Percentiles rank a stretch among this genome's conserved stretches.
Conservation (phyloP, 2,329 filamentous ascomycete species). For the Dothidotthia symphoricarpi region DNA sequence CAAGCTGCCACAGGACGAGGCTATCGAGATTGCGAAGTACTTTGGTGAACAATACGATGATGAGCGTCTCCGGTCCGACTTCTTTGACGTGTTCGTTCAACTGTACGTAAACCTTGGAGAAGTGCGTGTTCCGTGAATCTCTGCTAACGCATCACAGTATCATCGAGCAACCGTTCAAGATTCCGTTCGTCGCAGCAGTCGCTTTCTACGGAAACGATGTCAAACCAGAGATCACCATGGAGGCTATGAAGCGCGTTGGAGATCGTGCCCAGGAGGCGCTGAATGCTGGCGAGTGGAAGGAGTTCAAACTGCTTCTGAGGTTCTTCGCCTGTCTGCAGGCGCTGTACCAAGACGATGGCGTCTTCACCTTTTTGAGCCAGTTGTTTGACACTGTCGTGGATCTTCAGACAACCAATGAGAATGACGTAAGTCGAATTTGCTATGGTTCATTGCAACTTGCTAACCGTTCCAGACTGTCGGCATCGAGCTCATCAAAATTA, state of each 20-base stretch:
- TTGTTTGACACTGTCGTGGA: conserved; percentile 91
- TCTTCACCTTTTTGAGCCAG: conserved; percentile 82
- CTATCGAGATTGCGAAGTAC: conserved; percentile 53
- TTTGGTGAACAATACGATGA: conserved; percentile 76
- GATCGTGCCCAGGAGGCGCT: conserved; percentile 66
- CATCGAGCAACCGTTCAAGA: conserved; percentile 92
- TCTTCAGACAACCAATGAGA: conserved; percentile 86
- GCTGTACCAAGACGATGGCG: conserved; percentile 75
- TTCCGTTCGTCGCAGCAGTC: conserved; percentile 87
- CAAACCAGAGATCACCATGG: conserved; percentile 70
- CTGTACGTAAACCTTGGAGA: conserved; percentile 51
- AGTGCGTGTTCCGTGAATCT: not conserved
- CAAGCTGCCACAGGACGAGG: conserved; percentile 39
- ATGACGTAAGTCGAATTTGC: conserved; percentile 67
- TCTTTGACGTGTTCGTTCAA: conserved; percentile 71
- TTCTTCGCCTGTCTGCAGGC: conserved; percentile 85
- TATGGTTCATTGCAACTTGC: conserved; percentile 4
- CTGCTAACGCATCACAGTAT: conserved; percentile 47
- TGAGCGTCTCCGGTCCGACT: conserved; percentile 70
- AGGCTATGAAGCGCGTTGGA: conserved; percentile 65
- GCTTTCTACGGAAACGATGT: conserved; percentile 75
- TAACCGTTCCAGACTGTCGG: conserved; percentile 53
- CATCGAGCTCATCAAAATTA: conserved; percentile 92
- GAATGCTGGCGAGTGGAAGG: conserved; percentile 75
- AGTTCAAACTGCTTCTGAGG: conserved; percentile 85